Conservation (phyloP, 1,284 basidiomycete genomes). For the Porogramme epimiltina region DNA sequence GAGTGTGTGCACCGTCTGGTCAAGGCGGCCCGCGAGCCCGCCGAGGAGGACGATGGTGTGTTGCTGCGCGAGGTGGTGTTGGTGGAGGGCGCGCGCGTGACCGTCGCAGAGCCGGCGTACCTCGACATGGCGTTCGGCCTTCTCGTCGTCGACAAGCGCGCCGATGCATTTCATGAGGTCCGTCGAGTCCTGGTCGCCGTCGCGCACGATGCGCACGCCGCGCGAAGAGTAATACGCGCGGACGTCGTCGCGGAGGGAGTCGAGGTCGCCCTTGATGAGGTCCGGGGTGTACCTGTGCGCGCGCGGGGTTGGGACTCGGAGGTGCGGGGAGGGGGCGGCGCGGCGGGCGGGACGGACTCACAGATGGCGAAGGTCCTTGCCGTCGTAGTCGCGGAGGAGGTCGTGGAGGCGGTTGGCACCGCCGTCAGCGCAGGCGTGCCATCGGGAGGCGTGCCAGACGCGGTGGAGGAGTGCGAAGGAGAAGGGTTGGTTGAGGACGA, state of each 20-base stretch:
- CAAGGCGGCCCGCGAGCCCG: conserved; percentile 88
- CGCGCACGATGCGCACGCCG: conserved; percentile 70
- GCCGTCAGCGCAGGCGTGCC: conserved; percentile 88
- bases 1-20: conserved; percentile 92
- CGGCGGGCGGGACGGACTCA: conserved; percentile 27
- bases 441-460: conserved; percentile 70
- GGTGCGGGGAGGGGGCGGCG: conserved; percentile 11
- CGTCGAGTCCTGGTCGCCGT: conserved; percentile 82
- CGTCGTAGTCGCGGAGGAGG: conserved; percentile 36
- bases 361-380: conserved; percentile 31
- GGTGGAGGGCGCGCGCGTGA: background rate
- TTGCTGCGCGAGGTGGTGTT: conserved; percentile 33
- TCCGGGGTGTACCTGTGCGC: conserved; percentile 70
- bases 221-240: conserved; percentile 63
- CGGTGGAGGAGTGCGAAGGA: conserved; percentile 59
- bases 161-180: conserved; percentile 93
- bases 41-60: conserved; percentile 83
- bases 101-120: conserved; percentile 30
- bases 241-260: conserved; percentile 83
- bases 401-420: conserved; percentile 91
- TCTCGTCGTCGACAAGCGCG: conserved; percentile 60
- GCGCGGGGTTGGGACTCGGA: background rate
- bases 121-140: conserved; percentile 33
- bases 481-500: conserved; percentile 91
- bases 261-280: conserved; percentile 92